Evolutionary conservation across 2,329 filamentous ascomycete genomes (phyloP).

Genomic region (Xylariales sp.): DNA sequence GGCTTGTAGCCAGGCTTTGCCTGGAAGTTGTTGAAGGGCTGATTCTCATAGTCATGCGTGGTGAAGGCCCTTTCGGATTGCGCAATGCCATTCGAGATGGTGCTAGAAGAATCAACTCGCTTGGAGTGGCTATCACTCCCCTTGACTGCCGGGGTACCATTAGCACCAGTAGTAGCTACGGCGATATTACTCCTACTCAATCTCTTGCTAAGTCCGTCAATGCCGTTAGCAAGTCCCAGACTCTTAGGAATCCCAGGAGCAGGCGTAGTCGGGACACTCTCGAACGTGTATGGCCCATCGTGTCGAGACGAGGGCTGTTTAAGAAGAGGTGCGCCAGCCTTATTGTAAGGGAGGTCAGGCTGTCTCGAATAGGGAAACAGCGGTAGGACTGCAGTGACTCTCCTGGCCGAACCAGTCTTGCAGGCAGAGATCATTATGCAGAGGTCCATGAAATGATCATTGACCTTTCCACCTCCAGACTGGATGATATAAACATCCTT

Average conservation of each 20-base stretch:
- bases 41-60: slow-evolving; percentile 62
- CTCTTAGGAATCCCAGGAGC: slow-evolving; percentile 65
- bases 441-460: slow-evolving; percentile 93
- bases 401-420: slow-evolving; percentile 86
- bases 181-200: slow-evolving; percentile 5
- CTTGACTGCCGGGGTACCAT: slow-evolving; percentile 16
- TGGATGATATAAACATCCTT: slow-evolving; percentile 99
- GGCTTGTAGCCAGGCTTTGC: slow-evolving; percentile 96
- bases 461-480: slow-evolving; percentile 86
- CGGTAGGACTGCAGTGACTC: slow-evolving; percentile 90
- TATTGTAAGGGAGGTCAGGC: slow-evolving; percentile 95
- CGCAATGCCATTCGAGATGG: slow-evolving; percentile 21
- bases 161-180: slow-evolving; percentile 11
- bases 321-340: slow-evolving; percentile 80
- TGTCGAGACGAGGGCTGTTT: slow-evolving; percentile 53
- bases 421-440: slow-evolving; percentile 98
- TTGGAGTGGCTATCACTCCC: slow-evolving; percentile 11
- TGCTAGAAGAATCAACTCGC: background rate
- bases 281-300: slow-evolving; percentile 73
- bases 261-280: slow-evolving; percentile 86
- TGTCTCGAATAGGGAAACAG: slow-evolving; percentile 96
- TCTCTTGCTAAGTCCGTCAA: slow-evolving; percentile 11
- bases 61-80: slow-evolving; percentile 47
- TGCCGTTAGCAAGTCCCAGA: slow-evolving; percentile 49
- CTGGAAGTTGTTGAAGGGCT: slow-evolving; percentile 55